Evolutionary conservation across 768 basidiomycete genomes (phyloP).

Genomic region (Tulasnella sp.): DNA sequence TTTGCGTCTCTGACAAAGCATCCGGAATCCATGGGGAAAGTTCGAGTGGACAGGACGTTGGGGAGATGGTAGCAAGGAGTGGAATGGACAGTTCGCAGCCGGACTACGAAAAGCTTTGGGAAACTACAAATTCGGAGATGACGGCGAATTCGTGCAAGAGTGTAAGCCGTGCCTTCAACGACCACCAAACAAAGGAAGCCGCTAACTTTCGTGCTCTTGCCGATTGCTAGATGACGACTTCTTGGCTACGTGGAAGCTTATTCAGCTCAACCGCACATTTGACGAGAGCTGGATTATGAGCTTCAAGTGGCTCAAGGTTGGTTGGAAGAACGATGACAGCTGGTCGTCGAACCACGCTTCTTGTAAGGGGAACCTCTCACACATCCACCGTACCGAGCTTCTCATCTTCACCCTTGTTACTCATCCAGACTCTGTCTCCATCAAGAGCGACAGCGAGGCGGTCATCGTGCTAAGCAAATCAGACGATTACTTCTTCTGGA

Average conservation of each 20-base stretch:
- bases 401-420: background rate
- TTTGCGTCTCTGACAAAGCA: conserved; percentile 39
- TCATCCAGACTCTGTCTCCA: conserved; percentile 44
- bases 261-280: conserved; percentile 48
- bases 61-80: conserved; percentile 23
- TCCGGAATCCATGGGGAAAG: conserved; percentile 53
- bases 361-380: conserved; percentile 53
- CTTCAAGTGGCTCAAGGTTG: conserved; percentile 50
- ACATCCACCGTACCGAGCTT: conserved; percentile 39
- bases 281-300: conserved; percentile 48
- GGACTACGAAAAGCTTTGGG: conserved; percentile 10
- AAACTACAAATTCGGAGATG: conserved; percentile 28
- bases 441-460: conserved; percentile 42
- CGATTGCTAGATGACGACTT: conserved; percentile 30
- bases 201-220: background rate
- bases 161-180: background rate
- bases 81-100: background rate
- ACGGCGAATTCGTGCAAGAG: conserved; percentile 24
- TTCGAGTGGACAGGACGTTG: conserved; percentile 25
- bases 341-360: conserved; percentile 55
- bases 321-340: conserved; percentile 39
- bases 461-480: conserved; percentile 52
- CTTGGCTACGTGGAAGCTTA: conserved; percentile 39
- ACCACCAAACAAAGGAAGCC: background rate
- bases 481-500: conserved; percentile 49